Evolutionary conservation across 352 stramenopile genomes (phyloP), one percentile per base, ranked within the genome.

Genomic region (Phytophthora vignae): DNA sequence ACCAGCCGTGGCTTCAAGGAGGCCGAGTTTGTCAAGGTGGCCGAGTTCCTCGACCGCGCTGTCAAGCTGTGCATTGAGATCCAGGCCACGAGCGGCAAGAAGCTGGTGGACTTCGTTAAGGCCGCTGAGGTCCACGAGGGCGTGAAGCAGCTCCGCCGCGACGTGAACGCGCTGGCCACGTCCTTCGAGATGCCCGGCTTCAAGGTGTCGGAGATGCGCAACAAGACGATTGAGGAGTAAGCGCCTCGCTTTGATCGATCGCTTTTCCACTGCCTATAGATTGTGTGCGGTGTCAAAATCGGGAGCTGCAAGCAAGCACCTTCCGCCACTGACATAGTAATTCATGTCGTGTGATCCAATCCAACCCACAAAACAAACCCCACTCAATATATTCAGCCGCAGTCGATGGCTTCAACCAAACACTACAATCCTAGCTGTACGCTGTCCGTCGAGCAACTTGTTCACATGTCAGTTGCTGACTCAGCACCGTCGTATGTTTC

Each of bases 1-100:
- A 99, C 98, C 36, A 99, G 96, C 50, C 91, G 98, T 69, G 98
- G 98, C 64, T 97, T 99, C 69, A 97, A 96, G 72, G 97, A 99
- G 85, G 76, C 82, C 9, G 96, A 99, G 63, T 99, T 99, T 82
- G 74, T 98, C 42, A 73, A 97, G 81, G 93, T 99, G 33, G 98
- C 97, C 14, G 85, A 96, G 46, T 99, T 99, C 79, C 77, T 99
- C 4, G 86, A 99, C 88, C 84, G 93, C 48, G 96, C 96, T 49
- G 92, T 98, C 22, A 81, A 99, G 80, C 88, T 99, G 64, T 97
- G 93, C 67, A 52, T 98, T 31, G 85, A 98, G 64, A 97, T 99
- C 55, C 94, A 99, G 81, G 76, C 87, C 54, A 96, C 81, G 60
- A 93, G 83, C 48, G 93, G 92, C 78, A 95, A 98, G 78, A 96